Percentiles rank a stretch among this genome's conserved stretches.
These are phyloP conservation scores for Coemansia sp. DNA, from an alignment of 192 early-diverging fungal genomes.

Conservation along the genomic window DNA sequence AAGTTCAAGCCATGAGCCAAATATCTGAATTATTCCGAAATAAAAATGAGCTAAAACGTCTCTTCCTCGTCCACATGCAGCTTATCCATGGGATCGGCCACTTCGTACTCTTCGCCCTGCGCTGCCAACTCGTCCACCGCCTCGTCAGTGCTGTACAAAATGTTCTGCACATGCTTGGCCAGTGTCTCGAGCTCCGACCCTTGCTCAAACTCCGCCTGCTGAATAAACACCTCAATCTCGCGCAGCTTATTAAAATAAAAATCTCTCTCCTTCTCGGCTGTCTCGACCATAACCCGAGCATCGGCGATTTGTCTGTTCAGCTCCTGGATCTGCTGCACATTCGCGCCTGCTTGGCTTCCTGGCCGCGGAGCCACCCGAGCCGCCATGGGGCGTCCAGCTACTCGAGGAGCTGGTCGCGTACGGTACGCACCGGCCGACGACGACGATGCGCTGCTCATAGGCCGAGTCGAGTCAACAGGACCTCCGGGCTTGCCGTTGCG, in stretches of 20 bases:
- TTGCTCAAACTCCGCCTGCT: slow-evolving; percentile 66
- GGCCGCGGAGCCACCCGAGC: slow-evolving; percentile 15
- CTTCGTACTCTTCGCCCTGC: slow-evolving; percentile 19
- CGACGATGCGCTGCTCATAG: slow-evolving; percentile 49
- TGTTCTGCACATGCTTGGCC: slow-evolving; percentile 76
- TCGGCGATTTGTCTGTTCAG: slow-evolving; percentile 78
- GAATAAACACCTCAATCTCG: slow-evolving; percentile 91
- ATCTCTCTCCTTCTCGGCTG: slow-evolving; percentile 94
- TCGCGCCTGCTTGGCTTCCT: slow-evolving; percentile 19
- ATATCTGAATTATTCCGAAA: not conserved
- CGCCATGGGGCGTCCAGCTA: slow-evolving; percentile 3
- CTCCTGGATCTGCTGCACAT: slow-evolving; percentile 66
- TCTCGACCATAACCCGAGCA: slow-evolving; percentile 82
- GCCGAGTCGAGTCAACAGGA: slow-evolving; percentile 22
- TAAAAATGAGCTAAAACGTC: slow-evolving; percentile 24
- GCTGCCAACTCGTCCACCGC: slow-evolving; percentile 17
- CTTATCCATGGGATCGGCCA: slow-evolving; percentile 25
- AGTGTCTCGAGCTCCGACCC: slow-evolving; percentile 57
- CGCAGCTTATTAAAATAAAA: slow-evolving; percentile 95
- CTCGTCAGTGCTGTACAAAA: slow-evolving; percentile 89
- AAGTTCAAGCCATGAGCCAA: not conserved
- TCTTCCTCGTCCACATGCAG: slow-evolving; percentile 47
- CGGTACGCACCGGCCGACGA: slow-evolving; percentile 42
- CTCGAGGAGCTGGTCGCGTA: slow-evolving; percentile 18
- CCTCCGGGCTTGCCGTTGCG: slow-evolving; percentile 55